Conservation (phyloP, 2,329 filamentous ascomycete genomes). For the Fusarium coicis region DNA sequence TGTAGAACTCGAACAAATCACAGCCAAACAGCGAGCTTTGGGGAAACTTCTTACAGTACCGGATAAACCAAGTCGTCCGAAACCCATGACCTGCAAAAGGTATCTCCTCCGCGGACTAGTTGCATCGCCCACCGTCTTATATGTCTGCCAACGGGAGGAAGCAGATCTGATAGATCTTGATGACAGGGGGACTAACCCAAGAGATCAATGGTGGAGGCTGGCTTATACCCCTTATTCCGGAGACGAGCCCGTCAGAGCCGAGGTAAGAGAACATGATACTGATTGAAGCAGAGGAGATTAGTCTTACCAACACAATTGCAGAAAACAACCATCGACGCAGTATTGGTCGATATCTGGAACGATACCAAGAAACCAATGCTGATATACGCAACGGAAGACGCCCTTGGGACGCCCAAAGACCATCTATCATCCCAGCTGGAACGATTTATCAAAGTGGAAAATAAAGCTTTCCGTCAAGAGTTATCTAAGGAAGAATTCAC, state of each 20-base stretch:
- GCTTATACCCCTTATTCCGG: slow-evolving; percentile 52
- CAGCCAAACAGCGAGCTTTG: slow-evolving; percentile 52
- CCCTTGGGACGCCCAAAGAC: slow-evolving; percentile 28
- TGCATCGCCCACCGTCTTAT: slow-evolving; percentile 58
- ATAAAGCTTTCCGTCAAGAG: slow-evolving; percentile 63
- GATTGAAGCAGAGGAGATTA: not conserved
- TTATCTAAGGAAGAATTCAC: slow-evolving; percentile 53
- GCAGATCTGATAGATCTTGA: slow-evolving; percentile 56
- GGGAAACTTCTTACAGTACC: slow-evolving; percentile 54
- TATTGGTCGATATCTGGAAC: slow-evolving; percentile 58
- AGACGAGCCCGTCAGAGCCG: slow-evolving; percentile 57
- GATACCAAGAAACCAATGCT: slow-evolving; percentile 61
- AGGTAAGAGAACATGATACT: slow-evolving; percentile 53
- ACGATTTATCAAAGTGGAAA: slow-evolving; percentile 63
- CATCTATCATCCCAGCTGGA: slow-evolving; percentile 54
- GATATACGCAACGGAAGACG: slow-evolving; percentile 63
- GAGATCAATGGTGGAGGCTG: slow-evolving; percentile 68
- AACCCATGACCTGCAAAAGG: slow-evolving; percentile 55
- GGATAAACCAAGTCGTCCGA: slow-evolving; percentile 49
- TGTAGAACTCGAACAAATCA: slow-evolving; percentile 46
- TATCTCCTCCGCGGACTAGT: slow-evolving; percentile 65
- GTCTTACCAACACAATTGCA: slow-evolving; percentile 43
- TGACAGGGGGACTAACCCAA: slow-evolving; percentile 41
- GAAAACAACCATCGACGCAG: slow-evolving; percentile 59
- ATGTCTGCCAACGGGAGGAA: slow-evolving; percentile 59